Evolutionary conservation across 2,329 filamentous ascomycete species (phyloP).

Genomic region (Torrubiella hemipterigena): DNA sequence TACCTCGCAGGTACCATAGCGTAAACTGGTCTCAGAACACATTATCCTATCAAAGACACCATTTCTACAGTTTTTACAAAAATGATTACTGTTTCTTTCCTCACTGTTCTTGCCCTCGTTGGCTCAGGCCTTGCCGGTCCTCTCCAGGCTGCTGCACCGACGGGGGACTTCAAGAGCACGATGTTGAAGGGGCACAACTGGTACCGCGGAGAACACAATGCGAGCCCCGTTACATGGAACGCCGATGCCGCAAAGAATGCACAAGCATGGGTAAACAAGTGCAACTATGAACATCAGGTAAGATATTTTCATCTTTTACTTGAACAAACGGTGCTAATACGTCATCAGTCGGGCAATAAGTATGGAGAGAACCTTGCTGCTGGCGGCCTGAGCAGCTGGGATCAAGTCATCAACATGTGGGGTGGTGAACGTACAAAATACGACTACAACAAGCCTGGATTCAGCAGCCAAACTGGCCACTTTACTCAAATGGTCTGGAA

Average conservation of each 20-base stretch:
- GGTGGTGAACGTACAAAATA: slow-evolving; percentile 8
- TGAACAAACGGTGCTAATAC: too few relatives aligned
- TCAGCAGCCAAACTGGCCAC: slow-evolving; percentile 9
- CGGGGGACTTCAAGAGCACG: slow-evolving; percentile 3
- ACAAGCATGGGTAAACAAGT: slow-evolving; percentile 44
- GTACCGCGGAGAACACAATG: slow-evolving; percentile 69
- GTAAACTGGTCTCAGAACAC: too few relatives aligned
- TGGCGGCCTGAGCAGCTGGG: slow-evolving; percentile 1
- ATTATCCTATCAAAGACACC: too few relatives aligned
- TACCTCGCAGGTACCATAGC: too few relatives aligned
- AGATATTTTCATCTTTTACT: too few relatives aligned
- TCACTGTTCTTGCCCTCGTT: too few relatives aligned
- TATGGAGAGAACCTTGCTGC: slow-evolving; percentile 7
- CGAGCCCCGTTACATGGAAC: slow-evolving; percentile 50
- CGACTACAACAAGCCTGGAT: slow-evolving; percentile 5
- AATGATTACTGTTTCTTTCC: too few relatives aligned
- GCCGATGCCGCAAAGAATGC: slow-evolving; percentile 48
- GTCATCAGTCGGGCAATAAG: background rate
- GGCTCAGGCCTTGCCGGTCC: too few relatives aligned
- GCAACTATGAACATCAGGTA: slow-evolving; percentile 49
- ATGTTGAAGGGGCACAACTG: slow-evolving; percentile 62
- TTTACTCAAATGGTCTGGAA: slow-evolving; percentile 21
- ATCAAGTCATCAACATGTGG: slow-evolving; percentile 6
- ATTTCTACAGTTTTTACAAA: too few relatives aligned
- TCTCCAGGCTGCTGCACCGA: too few relatives aligned